Evolutionary conservation across 225 moss, liverwort and hornwort species (phyloP), one percentile per base, ranked within the genome.

Genomic region (Takakia lepidozioides): DNA sequence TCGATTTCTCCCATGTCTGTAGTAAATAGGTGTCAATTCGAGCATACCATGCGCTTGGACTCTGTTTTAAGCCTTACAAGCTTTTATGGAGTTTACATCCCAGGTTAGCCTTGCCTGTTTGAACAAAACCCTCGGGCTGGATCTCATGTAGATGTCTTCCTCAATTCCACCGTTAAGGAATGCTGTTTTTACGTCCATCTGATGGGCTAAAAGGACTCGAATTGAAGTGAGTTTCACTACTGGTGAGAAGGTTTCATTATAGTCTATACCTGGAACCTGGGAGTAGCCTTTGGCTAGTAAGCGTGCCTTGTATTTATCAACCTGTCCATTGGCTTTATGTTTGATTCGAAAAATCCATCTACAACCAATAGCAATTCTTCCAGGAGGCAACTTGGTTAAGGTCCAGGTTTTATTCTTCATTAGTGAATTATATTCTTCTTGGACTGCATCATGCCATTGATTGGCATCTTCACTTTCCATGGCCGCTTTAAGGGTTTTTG

Each of bases 281-380:
- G 44, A 19, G 23, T 19, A 45, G 16, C 44, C 44, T 19, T n/a
- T 19, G 10, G 44, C 44, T 5, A 45, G 14, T 10, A 45, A 24
- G 2, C 17, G 44, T 2, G 44, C 3, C 44, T 45, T 45, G 44
- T 45, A 45, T 19, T 18, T 10, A 45, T 19, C 44, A 45, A 45
- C 19, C 10, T 19, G 19, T 11, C 44, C 3, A 18, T 45, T 5
- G 14, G 5, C 44, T 45, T 24, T 19, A 18, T 45, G 19, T 45
- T 45, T 45, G 13, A 19, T 45, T 9, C 4, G 10, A 24, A 19
- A 45, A 19, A 45, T 17, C 3, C 44, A 45, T 45, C 19, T 45
- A 6, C 44, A 45, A 24, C 19, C 23, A 24, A 45, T 45, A 24
- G 19, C 19, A 45, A 11, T 13, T 24, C 23, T 45, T 11, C 44